Evolutionary conservation across 2,329 filamentous ascomycete genomes (phyloP).

Genomic region (Lecanicillium sp.): DNA sequence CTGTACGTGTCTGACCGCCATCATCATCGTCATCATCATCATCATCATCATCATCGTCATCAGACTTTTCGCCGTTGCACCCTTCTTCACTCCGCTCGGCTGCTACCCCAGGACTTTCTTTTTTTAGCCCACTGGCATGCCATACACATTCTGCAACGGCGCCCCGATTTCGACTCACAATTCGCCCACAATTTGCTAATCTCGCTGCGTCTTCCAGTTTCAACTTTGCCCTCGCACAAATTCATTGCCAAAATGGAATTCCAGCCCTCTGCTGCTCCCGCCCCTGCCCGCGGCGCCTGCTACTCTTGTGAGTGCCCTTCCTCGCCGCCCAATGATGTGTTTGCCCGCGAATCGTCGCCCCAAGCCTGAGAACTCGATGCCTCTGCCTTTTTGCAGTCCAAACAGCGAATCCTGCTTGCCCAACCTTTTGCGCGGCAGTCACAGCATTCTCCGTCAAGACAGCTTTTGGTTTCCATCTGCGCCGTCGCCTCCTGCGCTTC

Average conservation of each 20-base stretch:
- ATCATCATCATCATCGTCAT: neutral
- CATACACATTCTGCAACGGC: too few relatives aligned
- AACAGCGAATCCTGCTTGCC: too few relatives aligned
- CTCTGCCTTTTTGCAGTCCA: neutral
- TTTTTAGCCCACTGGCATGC: neutral
- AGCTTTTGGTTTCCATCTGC: neutral
- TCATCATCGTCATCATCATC: neutral
- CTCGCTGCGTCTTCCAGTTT: neutral
- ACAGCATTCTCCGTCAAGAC: neutral
- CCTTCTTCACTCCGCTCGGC: neutral
- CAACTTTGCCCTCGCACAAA: neutral
- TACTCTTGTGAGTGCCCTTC: slow-evolving; percentile 41
- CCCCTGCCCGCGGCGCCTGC: slow-evolving; percentile 38
- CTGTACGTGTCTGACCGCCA: slow-evolving; percentile 1
- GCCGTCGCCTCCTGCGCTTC: neutral
- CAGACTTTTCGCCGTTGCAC: neutral
- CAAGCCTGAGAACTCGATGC: neutral
- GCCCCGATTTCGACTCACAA: neutral
- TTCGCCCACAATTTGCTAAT: neutral
- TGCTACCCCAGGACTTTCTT: neutral
- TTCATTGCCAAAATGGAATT: slow-evolving; percentile 36
- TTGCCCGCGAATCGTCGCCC: neutral
- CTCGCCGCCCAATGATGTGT: neutral
- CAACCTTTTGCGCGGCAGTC: too few relatives aligned
- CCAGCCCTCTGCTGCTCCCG: slow-evolving; percentile 17